Percentiles rank a stretch among this genome's conserved stretches.
Evolutionary conservation across 129 eudicot genomes (phyloP).

Genomic region (Flaveria brownii): DNA sequence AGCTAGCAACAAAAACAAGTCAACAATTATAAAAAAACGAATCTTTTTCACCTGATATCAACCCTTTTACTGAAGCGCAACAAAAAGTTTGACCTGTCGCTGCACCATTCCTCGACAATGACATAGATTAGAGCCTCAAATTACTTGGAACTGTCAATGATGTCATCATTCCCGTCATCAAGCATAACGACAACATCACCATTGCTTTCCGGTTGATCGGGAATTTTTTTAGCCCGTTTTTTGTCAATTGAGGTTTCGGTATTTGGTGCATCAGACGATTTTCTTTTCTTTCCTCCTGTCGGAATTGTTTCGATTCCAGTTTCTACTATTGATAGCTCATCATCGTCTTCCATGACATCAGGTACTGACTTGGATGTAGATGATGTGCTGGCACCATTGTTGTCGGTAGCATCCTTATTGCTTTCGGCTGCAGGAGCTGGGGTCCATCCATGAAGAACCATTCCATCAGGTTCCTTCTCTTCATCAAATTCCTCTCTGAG

Average conservation of each 20-base stretch:
- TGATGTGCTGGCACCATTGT: slow-evolving; percentile 73
- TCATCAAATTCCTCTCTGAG: slow-evolving; percentile 96
- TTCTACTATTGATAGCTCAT: slow-evolving; percentile 45
- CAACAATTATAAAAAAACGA: slow-evolving; percentile 18
- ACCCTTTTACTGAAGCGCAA: slow-evolving; percentile 15
- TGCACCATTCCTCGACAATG: slow-evolving; percentile 32
- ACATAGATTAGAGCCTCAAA: slow-evolving; percentile 35
- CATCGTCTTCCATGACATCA: slow-evolving; percentile 46
- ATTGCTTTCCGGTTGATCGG: slow-evolving; percentile 42
- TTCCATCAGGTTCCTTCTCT: slow-evolving; percentile 94
- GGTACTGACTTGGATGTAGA: slow-evolving; percentile 36
- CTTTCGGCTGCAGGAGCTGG: slow-evolving; percentile 53
- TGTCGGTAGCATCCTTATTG: slow-evolving; percentile 32
- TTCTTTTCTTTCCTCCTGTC: slow-evolving; percentile 66
- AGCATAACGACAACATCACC: slow-evolving; percentile 49
- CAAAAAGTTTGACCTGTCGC: slow-evolving; percentile 20
- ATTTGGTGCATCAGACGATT: slow-evolving; percentile 50
- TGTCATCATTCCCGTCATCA: slow-evolving; percentile 44
- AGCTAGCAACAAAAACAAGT: slow-evolving; percentile 21
- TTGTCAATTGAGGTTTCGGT: slow-evolving; percentile 35
- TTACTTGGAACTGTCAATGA: slow-evolving; percentile 39
- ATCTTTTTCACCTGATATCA: slow-evolving; percentile 26
- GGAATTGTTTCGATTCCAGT: slow-evolving; percentile 36
- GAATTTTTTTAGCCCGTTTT: slow-evolving; percentile 44
- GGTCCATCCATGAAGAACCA: slow-evolving; percentile 95